Evolutionary conservation across 1,284 basidiomycete genomes (phyloP).

Genomic region (Neolentinus lepideus): DNA sequence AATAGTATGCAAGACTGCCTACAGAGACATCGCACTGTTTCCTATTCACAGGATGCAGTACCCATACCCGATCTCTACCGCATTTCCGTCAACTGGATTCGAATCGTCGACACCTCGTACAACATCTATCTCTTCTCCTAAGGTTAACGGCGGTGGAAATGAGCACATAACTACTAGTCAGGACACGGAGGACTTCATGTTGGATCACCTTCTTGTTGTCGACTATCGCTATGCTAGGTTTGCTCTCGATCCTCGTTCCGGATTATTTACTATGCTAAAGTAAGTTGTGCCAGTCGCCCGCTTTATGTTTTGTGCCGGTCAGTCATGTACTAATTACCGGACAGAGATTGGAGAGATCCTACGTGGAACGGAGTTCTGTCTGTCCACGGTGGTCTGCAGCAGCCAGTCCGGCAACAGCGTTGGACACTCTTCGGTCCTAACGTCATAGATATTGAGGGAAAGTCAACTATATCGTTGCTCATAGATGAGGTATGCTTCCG

Average conservation of each 20-base stretch:
- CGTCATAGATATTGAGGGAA: conserved; percentile 87
- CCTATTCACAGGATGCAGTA: conserved; percentile 65
- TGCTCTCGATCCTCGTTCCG: conserved; percentile 79
- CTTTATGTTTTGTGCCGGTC: neutral
- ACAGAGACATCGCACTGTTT: conserved; percentile 77
- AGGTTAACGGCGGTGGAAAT: conserved; percentile 8
- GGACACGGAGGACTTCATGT: conserved; percentile 24
- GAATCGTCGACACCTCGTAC: conserved; percentile 7
- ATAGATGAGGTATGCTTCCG: conserved; percentile 76
- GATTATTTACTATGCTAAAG: conserved; percentile 81
- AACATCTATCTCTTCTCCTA: neutral
- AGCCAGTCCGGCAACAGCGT: conserved; percentile 56
- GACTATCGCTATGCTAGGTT: conserved; percentile 91
- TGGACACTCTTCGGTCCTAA: conserved; percentile 80
- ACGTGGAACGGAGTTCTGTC: conserved; percentile 61
- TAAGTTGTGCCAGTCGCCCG: conserved; percentile 28
- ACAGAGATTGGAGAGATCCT: conserved; percentile 89
- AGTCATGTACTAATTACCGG: conserved; percentile 6
- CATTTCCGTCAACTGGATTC: conserved; percentile 44
- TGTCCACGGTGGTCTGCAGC: conserved; percentile 60
- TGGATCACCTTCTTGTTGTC: conserved; percentile 51
- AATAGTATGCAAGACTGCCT: conserved; percentile 53
- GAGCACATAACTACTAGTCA: conserved; percentile 18
- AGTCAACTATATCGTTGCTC: conserved; percentile 76
- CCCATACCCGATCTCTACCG: conserved; percentile 71